These are phyloP conservation scores for Syncephalastrum sp. DNA, from an alignment of 371 early-diverging fungal genomes.

Conservation along the genomic window DNA sequence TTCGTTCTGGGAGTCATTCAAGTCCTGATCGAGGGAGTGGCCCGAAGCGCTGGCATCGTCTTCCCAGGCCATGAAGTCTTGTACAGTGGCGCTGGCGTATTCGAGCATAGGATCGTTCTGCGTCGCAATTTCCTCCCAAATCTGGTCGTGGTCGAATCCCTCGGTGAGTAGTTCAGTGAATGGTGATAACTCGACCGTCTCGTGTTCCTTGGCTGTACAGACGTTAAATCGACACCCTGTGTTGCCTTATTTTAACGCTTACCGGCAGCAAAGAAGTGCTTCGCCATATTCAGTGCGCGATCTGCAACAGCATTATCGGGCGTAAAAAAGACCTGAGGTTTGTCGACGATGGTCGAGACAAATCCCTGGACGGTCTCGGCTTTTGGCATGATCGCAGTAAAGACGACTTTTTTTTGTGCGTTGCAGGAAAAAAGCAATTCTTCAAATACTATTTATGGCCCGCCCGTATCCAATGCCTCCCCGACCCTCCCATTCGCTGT, in stretches of 20 bases:
- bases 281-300: conserved; percentile 42
- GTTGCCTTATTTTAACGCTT: conserved; percentile 6
- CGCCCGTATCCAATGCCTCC: too few species aligned
- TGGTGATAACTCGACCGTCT: conserved; percentile 46
- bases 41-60: neutral
- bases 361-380: conserved; percentile 12
- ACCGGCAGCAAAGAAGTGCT: conserved; percentile 35
- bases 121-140: conserved; percentile 91
- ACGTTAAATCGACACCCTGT: neutral
- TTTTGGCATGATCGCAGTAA: too few species aligned
- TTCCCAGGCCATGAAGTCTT: conserved; percentile 24
- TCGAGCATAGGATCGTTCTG: conserved; percentile 82
- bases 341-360: conserved; percentile 40
- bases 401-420: too few species aligned
- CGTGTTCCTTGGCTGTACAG: conserved; percentile 46
- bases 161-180: conserved; percentile 65
- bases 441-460: too few species aligned
- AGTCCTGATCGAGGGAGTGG: conserved; percentile 3
- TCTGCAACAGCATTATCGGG: conserved; percentile 35
- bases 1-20: conserved; percentile 4
- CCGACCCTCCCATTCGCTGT: too few species aligned
- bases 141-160: conserved; percentile 84
- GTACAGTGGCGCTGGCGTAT: conserved; percentile 53
- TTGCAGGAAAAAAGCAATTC: too few species aligned
- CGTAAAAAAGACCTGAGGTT: conserved; percentile 51